phyloP scores from a whole-genome alignment of 495 filamentous ascomycete genomes.

The Xeromyces bisporus region DNA sequence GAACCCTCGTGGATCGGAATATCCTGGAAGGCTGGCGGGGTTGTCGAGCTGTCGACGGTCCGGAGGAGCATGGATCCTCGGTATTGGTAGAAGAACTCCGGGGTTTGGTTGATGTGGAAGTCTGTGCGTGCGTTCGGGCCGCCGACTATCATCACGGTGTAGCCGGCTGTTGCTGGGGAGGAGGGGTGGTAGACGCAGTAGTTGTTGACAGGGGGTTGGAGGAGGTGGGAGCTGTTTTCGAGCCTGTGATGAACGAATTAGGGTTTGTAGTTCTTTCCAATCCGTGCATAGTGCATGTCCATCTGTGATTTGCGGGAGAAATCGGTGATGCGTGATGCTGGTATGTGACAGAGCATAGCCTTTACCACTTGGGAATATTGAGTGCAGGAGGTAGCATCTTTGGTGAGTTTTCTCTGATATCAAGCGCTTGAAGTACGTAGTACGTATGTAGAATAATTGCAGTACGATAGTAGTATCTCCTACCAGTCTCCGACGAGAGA shows the following conservation, averaged over 20 bases:
- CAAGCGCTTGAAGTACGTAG: too few relatives aligned
- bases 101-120: conserved; percentile 94
- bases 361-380: conserved; percentile 75
- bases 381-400: conserved; percentile 32
- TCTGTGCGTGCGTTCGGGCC: conserved; percentile 93
- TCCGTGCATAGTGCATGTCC: too few relatives aligned
- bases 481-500: too few relatives aligned
- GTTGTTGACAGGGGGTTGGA: conserved; percentile 93
- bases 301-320: too few relatives aligned
- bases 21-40: conserved; percentile 48
- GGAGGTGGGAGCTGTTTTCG: conserved; percentile 75
- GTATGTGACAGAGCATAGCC: too few relatives aligned
- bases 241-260: conserved; percentile 50
- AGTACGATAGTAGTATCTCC: too few relatives aligned
- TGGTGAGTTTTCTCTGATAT: too few relatives aligned
- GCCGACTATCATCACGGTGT: conserved; percentile 64
- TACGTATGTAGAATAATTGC: too few relatives aligned
- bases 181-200: conserved; percentile 76
- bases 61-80: conserved; percentile 85
- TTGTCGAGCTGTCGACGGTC: conserved; percentile 50
- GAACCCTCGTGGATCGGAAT: conserved; percentile 83
- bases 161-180: conserved; percentile 23
- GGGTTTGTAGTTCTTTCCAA: too few relatives aligned
- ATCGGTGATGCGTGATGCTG: too few relatives aligned
- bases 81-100: conserved; percentile 98